Percentiles rank a stretch among this genome's conserved stretches.
Evolutionary conservation across 108 stramenopile species (phyloP).

Genomic region (Cyclotella kingstonii): DNA sequence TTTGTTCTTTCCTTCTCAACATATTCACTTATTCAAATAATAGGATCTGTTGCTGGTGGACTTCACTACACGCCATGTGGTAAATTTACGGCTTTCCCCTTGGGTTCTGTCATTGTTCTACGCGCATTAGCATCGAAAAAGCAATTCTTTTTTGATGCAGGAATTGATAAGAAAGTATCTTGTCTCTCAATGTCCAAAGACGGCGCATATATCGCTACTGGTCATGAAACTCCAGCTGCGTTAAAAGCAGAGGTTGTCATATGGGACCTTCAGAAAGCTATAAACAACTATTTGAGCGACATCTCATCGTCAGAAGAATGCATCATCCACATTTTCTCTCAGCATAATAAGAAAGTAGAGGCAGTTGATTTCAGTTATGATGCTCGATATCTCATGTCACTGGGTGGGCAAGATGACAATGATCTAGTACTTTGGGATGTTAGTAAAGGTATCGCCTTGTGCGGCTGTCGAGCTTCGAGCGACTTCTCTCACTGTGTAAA

Average conservation of each 20-base stretch:
- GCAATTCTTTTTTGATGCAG: slow-evolving; percentile 73
- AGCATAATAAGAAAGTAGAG: slow-evolving; percentile 78
- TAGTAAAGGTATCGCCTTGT: slow-evolving; percentile 59
- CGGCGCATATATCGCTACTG: slow-evolving; percentile 66
- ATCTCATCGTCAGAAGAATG: slow-evolving; percentile 31
- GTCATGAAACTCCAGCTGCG: slow-evolving; percentile 55
- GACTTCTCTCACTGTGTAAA: slow-evolving; percentile 63
- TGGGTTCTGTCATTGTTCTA: slow-evolving; percentile 49
- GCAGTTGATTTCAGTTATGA: slow-evolving; percentile 60
- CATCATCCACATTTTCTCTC: slow-evolving; percentile 61
- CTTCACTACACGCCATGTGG: slow-evolving; percentile 81
- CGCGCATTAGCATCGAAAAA: slow-evolving; percentile 41
- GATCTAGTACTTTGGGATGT: slow-evolving; percentile 87
- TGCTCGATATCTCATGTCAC: slow-evolving; percentile 57
- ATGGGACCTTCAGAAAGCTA: slow-evolving; percentile 70
- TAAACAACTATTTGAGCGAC: slow-evolving; percentile 38
- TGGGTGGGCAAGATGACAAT: slow-evolving; percentile 90
- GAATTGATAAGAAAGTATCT: slow-evolving; percentile 64
- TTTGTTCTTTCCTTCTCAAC: too few species aligned
- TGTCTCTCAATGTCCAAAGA: slow-evolving; percentile 71
- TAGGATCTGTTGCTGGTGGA: slow-evolving; percentile 54
- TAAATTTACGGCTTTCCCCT: slow-evolving; percentile 57
- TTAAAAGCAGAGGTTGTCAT: slow-evolving; percentile 70
- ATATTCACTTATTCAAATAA: too few species aligned
- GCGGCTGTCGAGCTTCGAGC: slow-evolving; percentile 72